Base-by-base conservation (phyloP, 306 rosid genomes). In the Citrullus amarus region DNA sequence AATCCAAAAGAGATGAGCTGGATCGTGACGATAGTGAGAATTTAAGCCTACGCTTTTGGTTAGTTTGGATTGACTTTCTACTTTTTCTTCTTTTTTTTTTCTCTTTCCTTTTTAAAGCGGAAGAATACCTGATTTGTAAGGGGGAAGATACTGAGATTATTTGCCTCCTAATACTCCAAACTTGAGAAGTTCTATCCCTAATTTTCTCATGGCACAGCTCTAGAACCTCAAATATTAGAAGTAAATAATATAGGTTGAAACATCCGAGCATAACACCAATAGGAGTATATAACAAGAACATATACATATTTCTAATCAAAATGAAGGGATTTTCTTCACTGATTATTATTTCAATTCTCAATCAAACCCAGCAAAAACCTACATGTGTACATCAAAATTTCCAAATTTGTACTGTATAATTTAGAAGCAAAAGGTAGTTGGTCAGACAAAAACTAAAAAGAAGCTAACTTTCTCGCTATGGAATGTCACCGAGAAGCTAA, bases 401-500 rank as follows among this genome's bases (percentile, higher is more conserved):
- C 82, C 60, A 62, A 38, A 38, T 51, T 50, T 28, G 51, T 5
- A 14, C 56, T 0, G 39, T 59, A 77, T 76, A 61, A 62, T 48
- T 30, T 34, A 80, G 48, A 50, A 50, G 38, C 61, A 71, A 71
- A 76, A 51, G 39, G 67, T 60, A 74, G 34, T 22, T 48, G 44
- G 16, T 30, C 4, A 3, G 53, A 79, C 39, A 65, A 34, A 48
- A 54, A 11, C 55, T 50, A 69, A 32, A 51, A 28, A 69, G 69
- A 18, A 5, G 30, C 43, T 30, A 57, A 18, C 20, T 58, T 13
- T 69, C 41, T 44, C n/a, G 43, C 20, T 14, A 6, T 54, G 20
- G 39, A 53, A 51, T 36, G 67, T 67, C 69, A 82, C 74, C 55
- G 80, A 15, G 88, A 80, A 59, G 88, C 88, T 71, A 86, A 75